Evolutionary conservation across 176 grass and related monocot species (phyloP).

Genomic region (Phragmites australis): DNA sequence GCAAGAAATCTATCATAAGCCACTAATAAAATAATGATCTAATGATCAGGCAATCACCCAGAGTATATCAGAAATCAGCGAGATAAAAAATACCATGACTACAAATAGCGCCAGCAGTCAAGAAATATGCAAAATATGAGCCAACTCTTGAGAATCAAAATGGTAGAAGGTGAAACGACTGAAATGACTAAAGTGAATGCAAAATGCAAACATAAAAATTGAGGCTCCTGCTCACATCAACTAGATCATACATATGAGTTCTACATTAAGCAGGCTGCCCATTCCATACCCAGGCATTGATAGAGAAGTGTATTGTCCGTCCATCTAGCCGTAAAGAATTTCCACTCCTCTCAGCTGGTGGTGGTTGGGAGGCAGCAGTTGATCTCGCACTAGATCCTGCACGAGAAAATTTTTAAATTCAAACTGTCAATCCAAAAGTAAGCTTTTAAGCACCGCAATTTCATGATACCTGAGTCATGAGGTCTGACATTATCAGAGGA

Average conservation of each 20-base stretch:
- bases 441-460: slow-evolving; percentile 6
- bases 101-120: background rate
- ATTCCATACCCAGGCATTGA: slow-evolving; percentile 87
- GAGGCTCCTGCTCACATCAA: background rate
- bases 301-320: slow-evolving; percentile 75
- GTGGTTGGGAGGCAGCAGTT: slow-evolving; percentile 32
- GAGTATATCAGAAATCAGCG: slow-evolving; percentile 19
- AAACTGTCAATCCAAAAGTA: slow-evolving; percentile 10
- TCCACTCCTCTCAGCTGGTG: slow-evolving; percentile 51
- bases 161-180: slow-evolving; percentile 25
- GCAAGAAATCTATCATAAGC: slow-evolving; percentile 7
- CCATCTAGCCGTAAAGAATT: slow-evolving; percentile 63
- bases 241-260: slow-evolving; percentile 16
- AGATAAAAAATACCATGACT: background rate
- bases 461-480: slow-evolving; percentile 59
- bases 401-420: slow-evolving; percentile 35
- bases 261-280: background rate
- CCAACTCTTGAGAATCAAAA: background rate
- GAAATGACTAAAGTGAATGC: slow-evolving; percentile 3
- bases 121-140: background rate
- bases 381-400: slow-evolving; percentile 62
- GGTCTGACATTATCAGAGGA: slow-evolving; percentile 53
- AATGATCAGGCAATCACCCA: background rate
- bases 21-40: background rate
- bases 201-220: slow-evolving; percentile 3